Evolutionary conservation across 805 yeast genomes (phyloP), one percentile per base, ranked within the genome.

Genomic region (Nakazawaea populi): DNA sequence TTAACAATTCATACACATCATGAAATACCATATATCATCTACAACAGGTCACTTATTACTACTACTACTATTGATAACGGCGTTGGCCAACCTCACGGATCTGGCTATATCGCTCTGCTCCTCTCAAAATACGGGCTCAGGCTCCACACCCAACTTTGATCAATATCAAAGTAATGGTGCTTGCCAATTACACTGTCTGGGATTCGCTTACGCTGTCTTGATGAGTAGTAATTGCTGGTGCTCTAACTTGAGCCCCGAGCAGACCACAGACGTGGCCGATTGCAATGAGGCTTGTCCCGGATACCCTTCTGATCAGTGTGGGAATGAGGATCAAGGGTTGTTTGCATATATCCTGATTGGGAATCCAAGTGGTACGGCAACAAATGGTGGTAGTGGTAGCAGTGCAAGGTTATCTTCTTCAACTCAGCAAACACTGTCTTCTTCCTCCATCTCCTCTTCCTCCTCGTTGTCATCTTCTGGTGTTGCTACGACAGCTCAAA

Each of bases 201-300:
- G 76, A 6, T 75, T 68, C 54, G 71, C 79, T 8, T 79, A 72
- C 52, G 89, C 81, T 14, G 73, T 83, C 40, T 64, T 83, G 37
- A 80, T 70, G 55, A 72, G 69, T n/a, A 54, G 65, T 38, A 38
- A 67, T 44, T 83, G 89, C 62, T 84, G 85, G 84, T 83, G 89
- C 60, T 73, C 87, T 5, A 73, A 82, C 58, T 54, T 58, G 7
- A 63, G 73, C 24, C 88, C 89, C 0, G 11, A 14, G 1, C 14
- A 27, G 9, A 43, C 47, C 5, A 32, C 40, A 11, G 46, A 36
- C 35, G n/a, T 34, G 12, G 9, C 18, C 37, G 47, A 52, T 31
- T 56, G 59, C 36, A 67, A 60, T 10, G 53, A 45, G 12, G 44
- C 53, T 14, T 76, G 80, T 57, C 77, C 79, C 0, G 80, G 80